Base-by-base conservation (phyloP, 805 yeast species). In the Wickerhamomyces chaumierensis region DNA sequence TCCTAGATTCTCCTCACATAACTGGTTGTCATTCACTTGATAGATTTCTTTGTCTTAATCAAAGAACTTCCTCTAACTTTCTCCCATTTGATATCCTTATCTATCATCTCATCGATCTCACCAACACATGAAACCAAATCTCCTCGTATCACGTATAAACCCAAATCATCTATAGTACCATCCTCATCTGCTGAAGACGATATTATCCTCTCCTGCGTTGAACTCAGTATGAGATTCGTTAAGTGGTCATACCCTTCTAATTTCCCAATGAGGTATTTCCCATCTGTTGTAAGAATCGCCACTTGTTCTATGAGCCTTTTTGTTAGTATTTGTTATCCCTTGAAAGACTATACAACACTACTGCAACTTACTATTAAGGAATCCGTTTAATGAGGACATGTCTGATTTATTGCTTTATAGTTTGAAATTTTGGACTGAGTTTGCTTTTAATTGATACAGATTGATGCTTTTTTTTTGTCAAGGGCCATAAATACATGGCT, bases 181-280 rank as follows among this genome's bases (percentile, higher is more conserved):
- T 45, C 48, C 12, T 48, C 48, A 12, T 47, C 47, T 18, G 68
- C 43, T 3, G 34, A 16, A 27, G 43, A 57, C 39, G 63, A 68
- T 36, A 76, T 63, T 15, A 74, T 52, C 36, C 79, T 56, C 50
- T 78, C 82, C 17, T 60, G 53, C 15, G 80, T 67, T 32, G 65
- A 57, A 3, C 73, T 58, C 32, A 81, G 56, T 31, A 80, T 62
- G 28, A 81, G 49, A 50, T 81, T 81, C 18, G 82, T 72, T 34
- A 73, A 64, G 44, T 75, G 73, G 53, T 81, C 90, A 48, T 64
- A 80, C 6, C 88, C 86, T 46, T 66, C 69, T 15, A 73, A 49
- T 17, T 49, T 59, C 4, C 75, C 79, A 31, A 63, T 51, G 33
- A 71, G 63, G 38, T 68, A 62, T 36, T 73, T 60, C 11, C 80